A percentile compares a stretch with the other conserved stretches of the same genome.
These are phyloP conservation scores for Citrus trifoliata DNA, from an alignment of 345 rosid genomes.

Conservation along the genomic window DNA sequence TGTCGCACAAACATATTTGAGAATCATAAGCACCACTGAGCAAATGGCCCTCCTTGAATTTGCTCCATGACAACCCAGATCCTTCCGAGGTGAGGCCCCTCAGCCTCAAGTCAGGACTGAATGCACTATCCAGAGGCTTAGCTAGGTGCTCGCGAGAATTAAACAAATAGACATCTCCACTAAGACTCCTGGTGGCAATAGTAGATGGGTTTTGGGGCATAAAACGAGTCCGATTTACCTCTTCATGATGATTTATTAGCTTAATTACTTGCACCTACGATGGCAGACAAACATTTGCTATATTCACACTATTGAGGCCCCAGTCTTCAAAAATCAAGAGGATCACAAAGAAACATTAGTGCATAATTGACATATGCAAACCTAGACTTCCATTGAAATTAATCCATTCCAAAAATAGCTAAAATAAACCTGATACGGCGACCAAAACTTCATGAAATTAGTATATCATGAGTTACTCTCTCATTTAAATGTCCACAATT, in stretches of 20 bases:
- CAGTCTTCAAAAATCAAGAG: no score
- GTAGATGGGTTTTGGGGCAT: constrained; percentile 91
- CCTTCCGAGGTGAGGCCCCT: constrained; percentile 96
- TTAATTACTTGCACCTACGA: constrained; percentile 84
- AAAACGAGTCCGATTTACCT: constrained; percentile 90
- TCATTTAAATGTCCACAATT: no score
- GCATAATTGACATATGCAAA: not conserved
- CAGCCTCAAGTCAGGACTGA: constrained; percentile 81
- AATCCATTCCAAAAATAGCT: not conserved
- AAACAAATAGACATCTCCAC: constrained; percentile 88
- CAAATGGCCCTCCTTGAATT: constrained; percentile 88
- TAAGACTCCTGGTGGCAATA: constrained; percentile 88
- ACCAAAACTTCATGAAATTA: no score
- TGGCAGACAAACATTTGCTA: not conserved
- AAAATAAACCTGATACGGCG: not conserved
- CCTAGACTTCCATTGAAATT: not conserved
- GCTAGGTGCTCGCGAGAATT: constrained; percentile 87
- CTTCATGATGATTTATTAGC: constrained; percentile 95
- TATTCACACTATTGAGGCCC: not conserved
- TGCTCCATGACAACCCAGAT: constrained; percentile 94
- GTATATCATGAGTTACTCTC: no score
- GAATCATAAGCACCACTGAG: constrained; percentile 98
- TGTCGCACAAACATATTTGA: constrained; percentile 97
- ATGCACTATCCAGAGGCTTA: constrained; percentile 85
- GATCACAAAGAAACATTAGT: not conserved